A percentile compares a stretch with the other conserved stretches of the same genome.
Evolutionary conservation across 495 filamentous ascomycete species (phyloP).

Genomic region (Xylaria grammica): DNA sequence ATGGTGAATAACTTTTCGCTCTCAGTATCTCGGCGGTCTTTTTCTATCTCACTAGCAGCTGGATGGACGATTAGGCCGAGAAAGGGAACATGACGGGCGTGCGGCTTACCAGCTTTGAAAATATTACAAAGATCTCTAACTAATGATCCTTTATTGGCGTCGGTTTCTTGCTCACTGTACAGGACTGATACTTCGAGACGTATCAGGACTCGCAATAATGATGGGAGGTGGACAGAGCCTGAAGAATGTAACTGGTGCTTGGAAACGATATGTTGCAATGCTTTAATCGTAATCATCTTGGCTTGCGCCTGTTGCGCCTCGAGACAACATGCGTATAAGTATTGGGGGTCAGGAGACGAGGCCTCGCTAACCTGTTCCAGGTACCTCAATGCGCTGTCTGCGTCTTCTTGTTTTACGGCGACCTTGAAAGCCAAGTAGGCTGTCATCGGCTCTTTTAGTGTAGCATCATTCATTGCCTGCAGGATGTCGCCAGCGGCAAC

Average conservation of each 20-base stretch:
- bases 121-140: constrained; percentile 61
- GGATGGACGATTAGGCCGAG: constrained; percentile 9
- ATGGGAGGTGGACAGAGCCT: constrained; percentile 65
- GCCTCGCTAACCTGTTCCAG: constrained; percentile 30
- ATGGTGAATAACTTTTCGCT: constrained; percentile 54
- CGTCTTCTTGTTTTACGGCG: constrained; percentile 64
- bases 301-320: constrained; percentile 73
- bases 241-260: constrained; percentile 54
- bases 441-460: constrained; percentile 64
- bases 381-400: constrained; percentile 54
- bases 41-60: constrained; percentile 55
- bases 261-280: constrained; percentile 62
- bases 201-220: constrained; percentile 68
- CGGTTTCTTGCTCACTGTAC: constrained; percentile 39
- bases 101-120: constrained; percentile 65
- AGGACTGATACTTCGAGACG: constrained; percentile 63
- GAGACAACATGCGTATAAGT: constrained; percentile 76
- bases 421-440: constrained; percentile 77
- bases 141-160: constrained; percentile 27
- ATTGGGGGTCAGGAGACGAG: constrained; percentile 53
- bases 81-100: background rate
- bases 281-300: constrained; percentile 58
- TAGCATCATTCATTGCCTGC: constrained; percentile 62
- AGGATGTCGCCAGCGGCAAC: constrained; percentile 60
- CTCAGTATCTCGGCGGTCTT: constrained; percentile 37